Evolutionary conservation across 1,284 basidiomycete genomes (phyloP).

Genomic region (Tetrapyrgos nigripes): DNA sequence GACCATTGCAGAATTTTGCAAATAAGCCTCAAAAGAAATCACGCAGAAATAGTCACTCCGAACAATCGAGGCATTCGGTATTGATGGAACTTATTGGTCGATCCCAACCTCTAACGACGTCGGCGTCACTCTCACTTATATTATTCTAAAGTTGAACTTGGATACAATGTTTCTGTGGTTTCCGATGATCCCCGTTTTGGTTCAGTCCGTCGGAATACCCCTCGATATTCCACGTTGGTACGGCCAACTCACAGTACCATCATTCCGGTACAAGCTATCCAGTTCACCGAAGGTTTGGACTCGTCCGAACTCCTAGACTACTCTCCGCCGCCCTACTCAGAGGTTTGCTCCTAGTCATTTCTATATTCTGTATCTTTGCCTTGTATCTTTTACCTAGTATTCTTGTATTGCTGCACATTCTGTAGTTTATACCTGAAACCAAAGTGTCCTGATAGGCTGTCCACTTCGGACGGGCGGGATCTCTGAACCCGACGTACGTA

Average conservation of each 20-base stretch:
- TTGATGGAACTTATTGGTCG: constrained; percentile 2
- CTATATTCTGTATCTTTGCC: too few species aligned
- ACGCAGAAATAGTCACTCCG: too few species aligned
- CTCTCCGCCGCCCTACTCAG: constrained; percentile 21
- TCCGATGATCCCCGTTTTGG: too few species aligned
- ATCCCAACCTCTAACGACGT: not conserved
- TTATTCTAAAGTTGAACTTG: not conserved
- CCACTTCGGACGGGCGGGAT: not conserved
- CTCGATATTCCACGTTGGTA: constrained; percentile 11
- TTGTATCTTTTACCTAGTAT: not conserved
- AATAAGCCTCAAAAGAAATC: not conserved
- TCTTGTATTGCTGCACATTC: too few species aligned
- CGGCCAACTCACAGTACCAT: constrained; percentile 10
- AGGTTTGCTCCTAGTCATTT: too few species aligned
- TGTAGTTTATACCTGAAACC: too few species aligned
- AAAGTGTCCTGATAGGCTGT: not conserved
- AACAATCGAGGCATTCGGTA: constrained; percentile 3
- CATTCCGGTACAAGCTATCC: not conserved
- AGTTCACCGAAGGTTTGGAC: not conserved
- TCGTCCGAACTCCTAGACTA: not conserved
- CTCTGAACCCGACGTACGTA: not conserved
- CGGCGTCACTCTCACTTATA: not conserved
- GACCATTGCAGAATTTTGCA: not conserved
- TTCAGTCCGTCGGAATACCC: constrained; percentile 5
- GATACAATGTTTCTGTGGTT: constrained; percentile 1